phyloP scores from a whole-genome alignment of 495 filamentous ascomycete genomes.

The Friedmanniomyces simplex region DNA sequence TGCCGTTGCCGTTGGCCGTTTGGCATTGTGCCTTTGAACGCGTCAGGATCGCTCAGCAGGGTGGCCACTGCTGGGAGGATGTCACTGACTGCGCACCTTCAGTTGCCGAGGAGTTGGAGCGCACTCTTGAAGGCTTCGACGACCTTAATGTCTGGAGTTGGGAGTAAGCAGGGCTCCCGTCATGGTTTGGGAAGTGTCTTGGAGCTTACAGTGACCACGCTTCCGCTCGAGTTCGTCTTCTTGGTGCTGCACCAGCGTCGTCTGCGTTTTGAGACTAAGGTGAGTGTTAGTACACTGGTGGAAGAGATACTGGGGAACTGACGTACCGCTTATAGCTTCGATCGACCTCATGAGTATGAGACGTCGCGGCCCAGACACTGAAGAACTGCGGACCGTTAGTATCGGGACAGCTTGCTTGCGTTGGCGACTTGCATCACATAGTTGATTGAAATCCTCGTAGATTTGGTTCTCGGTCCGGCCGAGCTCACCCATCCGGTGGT shows the following conservation, averaged over 20 bases:
- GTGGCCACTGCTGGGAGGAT: neutral
- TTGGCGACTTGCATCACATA: slow-evolving; percentile 10
- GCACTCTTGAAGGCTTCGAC: slow-evolving; percentile 17
- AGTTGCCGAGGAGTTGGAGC: slow-evolving; percentile 5
- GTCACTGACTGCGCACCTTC: slow-evolving; percentile 4
- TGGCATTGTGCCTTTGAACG: slow-evolving; percentile 1
- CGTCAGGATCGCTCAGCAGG: neutral
- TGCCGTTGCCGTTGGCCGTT: no score
- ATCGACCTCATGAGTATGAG: slow-evolving; percentile 13
- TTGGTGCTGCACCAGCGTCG: slow-evolving; percentile 15
- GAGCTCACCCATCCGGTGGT: slow-evolving; percentile 17
- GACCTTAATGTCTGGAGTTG: slow-evolving; percentile 9
- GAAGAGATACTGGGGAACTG: neutral
- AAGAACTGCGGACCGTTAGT: slow-evolving; percentile 13
- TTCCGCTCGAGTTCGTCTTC: slow-evolving; percentile 22
- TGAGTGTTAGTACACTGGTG: neutral
- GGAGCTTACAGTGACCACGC: slow-evolving; percentile 20
- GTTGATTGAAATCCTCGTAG: slow-evolving; percentile 17
- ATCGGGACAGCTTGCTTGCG: neutral
- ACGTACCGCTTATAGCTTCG: slow-evolving; percentile 21
- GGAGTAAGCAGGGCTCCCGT: neutral
- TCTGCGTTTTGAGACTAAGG: slow-evolving; percentile 22
- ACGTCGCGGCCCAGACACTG: slow-evolving; percentile 9
- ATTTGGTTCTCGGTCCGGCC: slow-evolving; percentile 8
- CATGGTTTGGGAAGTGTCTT: neutral